Evolutionary conservation across 257 asterid species (phyloP).

Genomic region (Fraxinus anomala): DNA sequence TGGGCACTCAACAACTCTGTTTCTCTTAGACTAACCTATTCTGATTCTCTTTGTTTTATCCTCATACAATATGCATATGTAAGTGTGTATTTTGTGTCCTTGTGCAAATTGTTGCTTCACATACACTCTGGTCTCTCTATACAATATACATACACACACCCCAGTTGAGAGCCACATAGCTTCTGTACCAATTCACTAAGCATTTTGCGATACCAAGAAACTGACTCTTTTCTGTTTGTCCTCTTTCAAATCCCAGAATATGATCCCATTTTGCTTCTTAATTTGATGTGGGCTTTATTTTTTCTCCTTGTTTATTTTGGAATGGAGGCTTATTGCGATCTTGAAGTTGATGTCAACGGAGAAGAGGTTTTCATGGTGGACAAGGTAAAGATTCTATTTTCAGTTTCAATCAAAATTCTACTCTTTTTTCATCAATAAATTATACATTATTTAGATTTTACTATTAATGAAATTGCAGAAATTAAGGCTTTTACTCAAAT

Average conservation of each 20-base stretch:
- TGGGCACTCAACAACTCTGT: conserved; percentile 40
- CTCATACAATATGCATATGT: conserved; percentile 28
- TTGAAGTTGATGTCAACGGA: conserved; percentile 92
- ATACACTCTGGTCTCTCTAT: conserved; percentile 51
- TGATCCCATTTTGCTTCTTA: conserved; percentile 33
- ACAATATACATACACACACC: background rate
- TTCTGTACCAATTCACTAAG: conserved; percentile 37
- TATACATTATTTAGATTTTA: background rate
- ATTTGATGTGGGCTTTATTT: conserved; percentile 43
- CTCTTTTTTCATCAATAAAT: conserved; percentile 1
- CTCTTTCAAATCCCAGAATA: conserved; percentile 51
- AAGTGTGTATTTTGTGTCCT: conserved; percentile 32
- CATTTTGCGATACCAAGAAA: conserved; percentile 57
- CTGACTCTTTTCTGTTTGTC: conserved; percentile 56
- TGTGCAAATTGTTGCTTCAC: conserved; percentile 48
- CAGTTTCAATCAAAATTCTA: conserved; percentile 27
- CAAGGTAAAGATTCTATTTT: conserved; percentile 49
- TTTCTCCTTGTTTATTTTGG: conserved; percentile 23
- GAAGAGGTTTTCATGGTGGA: conserved; percentile 72
- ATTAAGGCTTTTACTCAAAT: background rate
- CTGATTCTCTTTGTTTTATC: conserved; percentile 29
- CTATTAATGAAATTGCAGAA: background rate
- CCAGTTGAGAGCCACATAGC: conserved; percentile 38
- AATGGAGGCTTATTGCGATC: conserved; percentile 64
- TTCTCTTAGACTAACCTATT: conserved; percentile 20